Evolutionary conservation across 78 protist genomes (phyloP).

Genomic region (Anaeramoeba ignava): DNA sequence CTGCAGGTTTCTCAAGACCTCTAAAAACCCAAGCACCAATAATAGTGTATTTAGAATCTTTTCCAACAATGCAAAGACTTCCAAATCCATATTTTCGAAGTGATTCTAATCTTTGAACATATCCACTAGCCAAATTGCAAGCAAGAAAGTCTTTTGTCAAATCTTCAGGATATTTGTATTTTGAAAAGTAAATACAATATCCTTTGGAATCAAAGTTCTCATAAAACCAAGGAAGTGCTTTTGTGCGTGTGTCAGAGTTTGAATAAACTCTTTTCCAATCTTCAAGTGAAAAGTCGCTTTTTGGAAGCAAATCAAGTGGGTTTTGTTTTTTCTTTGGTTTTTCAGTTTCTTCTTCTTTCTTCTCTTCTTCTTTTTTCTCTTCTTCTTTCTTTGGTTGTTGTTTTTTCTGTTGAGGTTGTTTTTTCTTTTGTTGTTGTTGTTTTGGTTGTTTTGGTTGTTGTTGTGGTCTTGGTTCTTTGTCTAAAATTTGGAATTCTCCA

Average conservation of each 20-base stretch:
- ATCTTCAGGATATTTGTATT: conserved; percentile 49
- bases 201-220: conserved; percentile 46
- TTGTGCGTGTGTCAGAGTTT: conserved; percentile 41
- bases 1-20: conserved; percentile 41
- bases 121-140: conserved; percentile 54
- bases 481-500: conserved; percentile 41
- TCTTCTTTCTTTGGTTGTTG: background rate
- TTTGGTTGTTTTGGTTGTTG: no score
- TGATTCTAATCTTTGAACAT: conserved; percentile 44
- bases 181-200: conserved; percentile 25
- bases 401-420: conserved; percentile 7
- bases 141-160: conserved; percentile 38
- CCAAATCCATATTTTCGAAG: conserved; percentile 63
- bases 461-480: conserved; percentile 34
- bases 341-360: conserved; percentile 8
- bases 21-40: conserved; percentile 45
- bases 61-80: conserved; percentile 35
- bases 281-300: conserved; percentile 39
- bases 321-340: conserved; percentile 15
- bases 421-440: conserved; percentile 9
- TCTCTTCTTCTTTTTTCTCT: background rate
- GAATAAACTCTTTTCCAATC: conserved; percentile 59
- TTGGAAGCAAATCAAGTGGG: conserved; percentile 40
- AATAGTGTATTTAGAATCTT: conserved; percentile 24
- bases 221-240: conserved; percentile 52